A percentile compares a stretch with the other conserved stretches of the same genome.
phyloP scores from a whole-genome alignment of 192 early-diverging fungal genomes.

The Coemansia sp. region DNA sequence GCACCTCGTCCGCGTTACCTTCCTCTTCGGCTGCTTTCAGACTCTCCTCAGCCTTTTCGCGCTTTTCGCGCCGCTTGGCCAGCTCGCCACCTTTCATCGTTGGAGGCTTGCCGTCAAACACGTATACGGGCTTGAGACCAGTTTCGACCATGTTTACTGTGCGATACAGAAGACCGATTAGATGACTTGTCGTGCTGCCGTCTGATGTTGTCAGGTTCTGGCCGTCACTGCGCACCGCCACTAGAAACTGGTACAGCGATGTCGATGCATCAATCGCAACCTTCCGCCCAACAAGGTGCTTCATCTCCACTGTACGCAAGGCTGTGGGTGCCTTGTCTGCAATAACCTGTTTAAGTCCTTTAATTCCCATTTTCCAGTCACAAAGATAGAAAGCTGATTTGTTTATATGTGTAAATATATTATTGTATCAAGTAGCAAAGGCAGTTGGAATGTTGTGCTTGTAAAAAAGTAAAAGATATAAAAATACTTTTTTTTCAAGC shows the following conservation, averaged over 20 bases:
- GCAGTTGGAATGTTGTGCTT: too few relatives aligned
- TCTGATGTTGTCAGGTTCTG: constrained; percentile 83
- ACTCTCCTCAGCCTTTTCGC: constrained; percentile 68
- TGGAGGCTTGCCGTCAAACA: constrained; percentile 98
- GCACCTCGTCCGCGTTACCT: constrained; percentile 74
- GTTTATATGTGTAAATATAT: neutral
- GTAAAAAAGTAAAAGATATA: too few relatives aligned
- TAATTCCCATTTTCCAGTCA: constrained; percentile 65
- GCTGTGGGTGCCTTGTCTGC: constrained; percentile 86
- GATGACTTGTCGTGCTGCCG: constrained; percentile 94
- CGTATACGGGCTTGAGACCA: constrained; percentile 94
- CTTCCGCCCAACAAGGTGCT: constrained; percentile 89
- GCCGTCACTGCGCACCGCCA: constrained; percentile 92
- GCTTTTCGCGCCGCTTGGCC: constrained; percentile 69
- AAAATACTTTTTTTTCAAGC: too few relatives aligned
- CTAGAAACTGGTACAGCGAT: constrained; percentile 98
- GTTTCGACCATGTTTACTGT: constrained; percentile 96
- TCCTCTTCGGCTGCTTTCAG: constrained; percentile 73
- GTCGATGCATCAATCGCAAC: constrained; percentile 98
- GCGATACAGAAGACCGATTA: constrained; percentile 96
- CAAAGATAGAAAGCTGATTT: neutral
- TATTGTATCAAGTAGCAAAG: too few relatives aligned
- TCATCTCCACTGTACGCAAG: constrained; percentile 79
- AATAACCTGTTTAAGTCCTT: constrained; percentile 89
- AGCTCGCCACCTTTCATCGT: constrained; percentile 87